A percentile compares a stretch with the other conserved stretches of the same genome.
These are phyloP conservation scores for Pestalotiopsis sp. DNA, from an alignment of 2,329 filamentous ascomycete species.

Conservation along the genomic window DNA sequence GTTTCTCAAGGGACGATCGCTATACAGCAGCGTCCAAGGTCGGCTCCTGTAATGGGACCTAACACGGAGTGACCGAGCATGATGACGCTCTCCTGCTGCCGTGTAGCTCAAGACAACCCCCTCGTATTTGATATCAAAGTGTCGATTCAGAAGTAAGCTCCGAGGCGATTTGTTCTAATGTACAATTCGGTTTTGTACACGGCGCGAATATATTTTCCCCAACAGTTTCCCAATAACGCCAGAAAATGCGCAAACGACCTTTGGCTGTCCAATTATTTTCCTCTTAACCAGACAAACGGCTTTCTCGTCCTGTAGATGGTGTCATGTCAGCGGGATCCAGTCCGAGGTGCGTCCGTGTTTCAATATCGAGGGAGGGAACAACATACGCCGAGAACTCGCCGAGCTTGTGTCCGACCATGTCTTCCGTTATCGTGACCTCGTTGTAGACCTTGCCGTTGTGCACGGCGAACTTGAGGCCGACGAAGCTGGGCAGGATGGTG, in stretches of 20 bases:
- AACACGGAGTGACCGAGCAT: no score
- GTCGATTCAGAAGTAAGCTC: neutral
- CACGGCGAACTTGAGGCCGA: slow-evolving; percentile 84
- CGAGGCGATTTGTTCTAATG: neutral
- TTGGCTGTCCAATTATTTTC: slow-evolving; percentile 16
- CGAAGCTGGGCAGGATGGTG: slow-evolving; percentile 89
- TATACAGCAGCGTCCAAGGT: neutral
- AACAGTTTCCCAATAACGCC: slow-evolving; percentile 16
- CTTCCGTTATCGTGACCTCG: slow-evolving; percentile 82
- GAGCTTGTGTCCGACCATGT: slow-evolving; percentile 95
- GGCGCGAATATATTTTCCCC: neutral
- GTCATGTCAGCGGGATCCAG: neutral
- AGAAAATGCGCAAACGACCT: slow-evolving; percentile 16
- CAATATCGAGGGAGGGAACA: neutral
- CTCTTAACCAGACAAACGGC: slow-evolving; percentile 54
- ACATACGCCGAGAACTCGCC: slow-evolving; percentile 89
- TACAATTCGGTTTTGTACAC: neutral
- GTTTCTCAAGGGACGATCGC: neutral
- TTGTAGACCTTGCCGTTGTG: slow-evolving; percentile 89
- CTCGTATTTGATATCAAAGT: neutral
- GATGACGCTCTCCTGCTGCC: no score
- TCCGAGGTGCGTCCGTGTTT: neutral
- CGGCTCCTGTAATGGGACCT: no score
- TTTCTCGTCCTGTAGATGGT: slow-evolving; percentile 52
- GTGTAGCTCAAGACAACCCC: neutral